Evolutionary conservation across 805 yeast species (phyloP).

Genomic region (Metschnikowia aberdeeniae): DNA sequence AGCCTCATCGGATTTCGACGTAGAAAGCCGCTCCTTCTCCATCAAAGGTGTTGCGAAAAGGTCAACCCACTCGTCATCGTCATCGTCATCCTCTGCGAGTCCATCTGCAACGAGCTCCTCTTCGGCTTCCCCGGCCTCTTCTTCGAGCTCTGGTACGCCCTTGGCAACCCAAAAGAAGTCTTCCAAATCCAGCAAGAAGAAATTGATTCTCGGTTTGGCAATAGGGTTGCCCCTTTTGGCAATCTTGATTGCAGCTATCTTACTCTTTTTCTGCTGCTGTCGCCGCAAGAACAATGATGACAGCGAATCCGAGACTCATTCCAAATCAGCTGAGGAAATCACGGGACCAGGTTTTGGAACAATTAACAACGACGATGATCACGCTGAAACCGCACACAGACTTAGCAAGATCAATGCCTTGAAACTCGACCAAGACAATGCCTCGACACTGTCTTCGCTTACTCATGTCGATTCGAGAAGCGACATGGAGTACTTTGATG

Average conservation of each 20-base stretch:
- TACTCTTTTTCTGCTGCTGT: constrained; percentile 54
- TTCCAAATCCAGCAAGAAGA: constrained; percentile 36
- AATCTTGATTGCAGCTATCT: constrained; percentile 42
- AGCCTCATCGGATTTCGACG: constrained; percentile 28
- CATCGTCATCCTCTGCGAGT: constrained; percentile 25
- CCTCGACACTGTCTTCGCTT: constrained; percentile 44
- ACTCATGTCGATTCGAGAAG: constrained; percentile 47
- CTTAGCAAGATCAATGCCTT: constrained; percentile 49
- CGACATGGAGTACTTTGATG: constrained; percentile 27
- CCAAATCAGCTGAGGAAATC: constrained; percentile 14
- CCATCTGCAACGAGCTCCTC: constrained; percentile 22
- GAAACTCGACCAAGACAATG: constrained; percentile 40
- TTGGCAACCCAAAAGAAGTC: constrained; percentile 13
- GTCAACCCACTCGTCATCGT: constrained; percentile 19
- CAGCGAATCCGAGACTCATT: constrained; percentile 9
- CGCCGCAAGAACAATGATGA: constrained; percentile 26
- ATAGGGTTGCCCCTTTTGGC: constrained; percentile 71
- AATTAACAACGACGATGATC: constrained; percentile 23
- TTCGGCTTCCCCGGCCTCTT: constrained; percentile 25
- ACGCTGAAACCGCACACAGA: constrained; percentile 30
- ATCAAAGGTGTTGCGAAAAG: constrained; percentile 44
- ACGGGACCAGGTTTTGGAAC: constrained; percentile 36
- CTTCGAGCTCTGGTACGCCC: constrained; percentile 26
- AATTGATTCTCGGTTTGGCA: constrained; percentile 85
- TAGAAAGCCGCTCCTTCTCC: constrained; percentile 40